Evolutionary conservation across 163 green algal species (phyloP).

Genomic region (Scenedesmus sp.): DNA sequence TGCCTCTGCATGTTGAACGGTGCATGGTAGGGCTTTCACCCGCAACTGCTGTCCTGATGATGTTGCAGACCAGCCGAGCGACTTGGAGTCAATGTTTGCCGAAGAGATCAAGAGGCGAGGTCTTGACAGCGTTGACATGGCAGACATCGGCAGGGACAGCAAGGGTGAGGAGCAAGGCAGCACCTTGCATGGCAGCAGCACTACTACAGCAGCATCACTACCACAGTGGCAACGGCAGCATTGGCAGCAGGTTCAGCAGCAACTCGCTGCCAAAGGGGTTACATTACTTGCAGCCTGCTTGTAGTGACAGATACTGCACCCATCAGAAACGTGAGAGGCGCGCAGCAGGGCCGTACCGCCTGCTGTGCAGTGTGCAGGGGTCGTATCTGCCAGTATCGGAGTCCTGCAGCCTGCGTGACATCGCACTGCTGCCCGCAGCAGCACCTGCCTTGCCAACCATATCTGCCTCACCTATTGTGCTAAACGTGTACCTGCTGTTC

Average conservation of each 20-base stretch:
- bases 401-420: neutral
- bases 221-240: neutral
- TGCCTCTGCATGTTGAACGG: neutral
- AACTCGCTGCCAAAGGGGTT: neutral
- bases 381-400: neutral
- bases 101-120: constrained; percentile 48
- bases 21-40: constrained; percentile 13
- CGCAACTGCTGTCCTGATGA: neutral
- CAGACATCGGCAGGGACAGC: constrained; percentile 13
- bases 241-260: neutral
- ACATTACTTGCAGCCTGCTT: neutral
- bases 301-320: too few species aligned
- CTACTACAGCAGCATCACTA: neutral
- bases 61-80: constrained; percentile 1
- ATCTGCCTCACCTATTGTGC: neutral
- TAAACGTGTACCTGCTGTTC: neutral
- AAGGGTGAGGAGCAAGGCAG: constrained; percentile 8
- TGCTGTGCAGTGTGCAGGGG: neutral
- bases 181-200: neutral
- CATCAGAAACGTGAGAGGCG: neutral
- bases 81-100: constrained; percentile 42
- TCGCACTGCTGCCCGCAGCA: neutral
- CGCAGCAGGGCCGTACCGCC: neutral
- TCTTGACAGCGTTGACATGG: constrained; percentile 44
- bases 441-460: neutral